Base-by-base conservation (phyloP, 768 basidiomycete species). In the Kwoniella dendrophila region DNA sequence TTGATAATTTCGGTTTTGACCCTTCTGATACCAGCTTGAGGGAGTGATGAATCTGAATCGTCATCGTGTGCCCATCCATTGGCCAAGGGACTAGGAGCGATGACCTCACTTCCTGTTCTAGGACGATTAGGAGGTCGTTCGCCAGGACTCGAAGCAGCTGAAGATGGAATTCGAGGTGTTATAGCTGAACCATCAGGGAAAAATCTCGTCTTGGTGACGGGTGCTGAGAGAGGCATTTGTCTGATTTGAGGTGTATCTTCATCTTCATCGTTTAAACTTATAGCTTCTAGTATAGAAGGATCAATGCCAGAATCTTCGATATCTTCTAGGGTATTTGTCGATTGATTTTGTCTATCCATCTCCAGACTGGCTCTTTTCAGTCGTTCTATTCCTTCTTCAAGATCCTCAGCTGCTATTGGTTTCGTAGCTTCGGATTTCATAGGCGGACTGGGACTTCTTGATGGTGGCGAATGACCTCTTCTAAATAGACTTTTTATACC, bases 81-180 rank as follows among this genome's bases (percentile, higher is more conserved):
- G 12, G 72, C 74, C 18, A 78, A 50, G 11, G 76, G 76, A 50
- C 70, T 72, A 14, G 76, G 76, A 1, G 63, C 69, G 27, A 74
- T 66, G 20, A 78, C 74, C 47, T 72, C 74, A 41, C 72, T 74
- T 12, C 68, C 71, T 32, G 65, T 67, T 53, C 72, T 56, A 6
- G 70, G 63, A 26, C 70, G 43, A n/a, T 58, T 60, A 54, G 62
- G 59, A 0, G 47, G 48, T 16, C 59, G 33, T 12, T 48, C 38
- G 22, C 51, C 14, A 22, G 53, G 33, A 54, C 51, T 34, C 50
- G 45, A 56, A 7, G 54, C 44, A n/a, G 63, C 51, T 11, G 48
- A 57, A 10, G 45, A 54, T 7, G 47, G 59, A 26, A 11, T 27
- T 30, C 48, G 33, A 54, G 55, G 20, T 58, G 62, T 7, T 22